Percentiles rank a stretch among this genome's conserved stretches.
phyloP scores from a whole-genome alignment of 495 filamentous ascomycete species.

The Aspergillus taichungensis region DNA sequence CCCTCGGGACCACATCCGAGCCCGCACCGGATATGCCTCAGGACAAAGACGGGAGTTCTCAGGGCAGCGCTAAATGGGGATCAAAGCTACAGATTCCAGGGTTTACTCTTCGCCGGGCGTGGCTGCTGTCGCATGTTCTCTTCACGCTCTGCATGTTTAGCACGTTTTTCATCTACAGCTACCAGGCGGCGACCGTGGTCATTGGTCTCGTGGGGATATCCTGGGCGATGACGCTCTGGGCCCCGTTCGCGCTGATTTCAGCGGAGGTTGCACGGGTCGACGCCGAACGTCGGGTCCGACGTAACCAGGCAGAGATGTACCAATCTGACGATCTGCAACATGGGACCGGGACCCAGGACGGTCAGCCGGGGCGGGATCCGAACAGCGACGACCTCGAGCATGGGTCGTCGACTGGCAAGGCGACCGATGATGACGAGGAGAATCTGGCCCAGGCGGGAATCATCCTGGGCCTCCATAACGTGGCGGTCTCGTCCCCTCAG shows the following conservation, averaged over 20 bases:
- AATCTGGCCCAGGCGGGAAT: constrained; percentile 65
- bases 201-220: constrained; percentile 74
- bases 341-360: constrained; percentile 1
- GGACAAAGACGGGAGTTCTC: constrained; percentile 1
- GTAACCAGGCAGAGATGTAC: constrained; percentile 21
- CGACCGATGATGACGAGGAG: constrained; percentile 13
- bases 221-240: constrained; percentile 87
- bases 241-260: constrained; percentile 84
- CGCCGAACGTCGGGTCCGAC: constrained; percentile 50
- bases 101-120: constrained; percentile 77
- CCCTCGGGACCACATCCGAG: constrained; percentile 20
- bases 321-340: background rate
- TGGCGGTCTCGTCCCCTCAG: constrained; percentile 80
- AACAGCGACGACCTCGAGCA: constrained; percentile 20
- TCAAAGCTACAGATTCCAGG: constrained; percentile 60
- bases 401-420: constrained; percentile 10
- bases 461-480: constrained; percentile 85
- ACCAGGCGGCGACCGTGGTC: constrained; percentile 58
- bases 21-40: constrained; percentile 14
- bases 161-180: constrained; percentile 65
- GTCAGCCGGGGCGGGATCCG: background rate
- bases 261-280: constrained; percentile 77
- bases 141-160: constrained; percentile 71
- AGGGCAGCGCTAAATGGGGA: constrained; percentile 29
- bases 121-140: constrained; percentile 72